A percentile compares a stretch with the other conserved stretches of the same genome.
Evolutionary conservation across 2,329 filamentous ascomycete genomes (phyloP).

Genomic region (Podosphaera fusca): DNA sequence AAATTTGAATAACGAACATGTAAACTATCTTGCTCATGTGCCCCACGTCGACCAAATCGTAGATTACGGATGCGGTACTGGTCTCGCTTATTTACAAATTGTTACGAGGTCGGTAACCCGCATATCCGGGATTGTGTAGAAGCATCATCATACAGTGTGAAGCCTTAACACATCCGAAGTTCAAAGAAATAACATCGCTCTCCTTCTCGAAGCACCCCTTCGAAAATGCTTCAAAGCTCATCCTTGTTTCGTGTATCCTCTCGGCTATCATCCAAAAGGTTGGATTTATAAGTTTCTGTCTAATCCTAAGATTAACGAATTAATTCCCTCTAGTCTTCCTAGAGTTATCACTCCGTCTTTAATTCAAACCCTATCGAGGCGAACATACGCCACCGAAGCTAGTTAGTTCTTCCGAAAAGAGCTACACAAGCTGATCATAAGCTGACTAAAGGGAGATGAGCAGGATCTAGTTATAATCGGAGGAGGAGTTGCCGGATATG

Average conservation of each 20-base stretch:
- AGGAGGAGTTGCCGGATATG: constrained; percentile 93
- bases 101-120: background rate
- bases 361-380: constrained; percentile 31
- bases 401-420: constrained; percentile 6
- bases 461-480: constrained; percentile 96
- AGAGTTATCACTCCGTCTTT: constrained; percentile 23
- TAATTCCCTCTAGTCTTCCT: constrained; percentile 17
- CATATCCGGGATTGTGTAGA: background rate
- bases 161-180: background rate
- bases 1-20: background rate
- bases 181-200: background rate
- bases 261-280: constrained; percentile 15
- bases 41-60: background rate
- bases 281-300: constrained; percentile 18
- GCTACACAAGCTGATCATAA: background rate
- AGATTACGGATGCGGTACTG: background rate
- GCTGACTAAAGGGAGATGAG: constrained; percentile 34
- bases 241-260: constrained; percentile 34
- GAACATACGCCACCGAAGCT: constrained; percentile 30
- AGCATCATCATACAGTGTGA: background rate
- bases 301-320: constrained; percentile 30
- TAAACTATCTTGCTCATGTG: background rate
- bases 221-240: constrained; percentile 34
- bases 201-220: background rate
- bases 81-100: background rate